A percentile compares a stretch with the other conserved stretches of the same genome.
Conservation (phyloP, 495 filamentous ascomycete species). For the Pseudotulostoma volvatum region DNA sequence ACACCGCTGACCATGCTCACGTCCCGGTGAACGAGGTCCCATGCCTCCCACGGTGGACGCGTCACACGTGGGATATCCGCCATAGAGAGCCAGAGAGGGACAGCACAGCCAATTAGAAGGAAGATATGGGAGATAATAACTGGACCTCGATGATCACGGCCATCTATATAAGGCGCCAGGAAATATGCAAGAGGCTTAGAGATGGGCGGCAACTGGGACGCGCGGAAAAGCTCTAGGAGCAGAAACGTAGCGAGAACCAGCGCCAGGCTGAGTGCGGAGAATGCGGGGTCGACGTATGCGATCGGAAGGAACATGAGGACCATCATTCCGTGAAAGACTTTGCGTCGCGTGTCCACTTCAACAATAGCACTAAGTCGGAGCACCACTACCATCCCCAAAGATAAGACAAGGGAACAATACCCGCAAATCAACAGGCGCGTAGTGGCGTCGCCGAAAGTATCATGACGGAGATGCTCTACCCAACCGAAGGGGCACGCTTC, state of each 20-base stretch:
- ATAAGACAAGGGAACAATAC: conserved; percentile 56
- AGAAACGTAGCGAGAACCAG: conserved; percentile 69
- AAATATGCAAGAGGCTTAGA: conserved; percentile 70
- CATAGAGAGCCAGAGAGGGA: conserved; percentile 83
- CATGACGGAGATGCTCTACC: conserved; percentile 40
- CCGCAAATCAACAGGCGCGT: conserved; percentile 59
- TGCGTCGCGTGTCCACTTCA: conserved; percentile 92
- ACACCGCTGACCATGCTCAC: conserved; percentile 80
- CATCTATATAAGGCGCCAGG: conserved; percentile 86
- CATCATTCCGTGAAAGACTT: conserved; percentile 98
- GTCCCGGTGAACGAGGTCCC: conserved; percentile 55
- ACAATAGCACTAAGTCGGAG: conserved; percentile 50
- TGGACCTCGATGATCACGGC: conserved; percentile 77
- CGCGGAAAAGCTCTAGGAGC: conserved; percentile 74
- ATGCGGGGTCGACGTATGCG: conserved; percentile 70
- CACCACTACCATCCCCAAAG: conserved; percentile 54
- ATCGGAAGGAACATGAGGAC: conserved; percentile 85
- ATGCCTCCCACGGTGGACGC: conserved; percentile 41
- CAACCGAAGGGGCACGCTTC: conserved; percentile 33
- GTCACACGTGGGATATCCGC: conserved; percentile 37
- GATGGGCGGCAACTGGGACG: conserved; percentile 77
- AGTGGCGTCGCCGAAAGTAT: conserved; percentile 55
- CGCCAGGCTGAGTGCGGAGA: conserved; percentile 57
- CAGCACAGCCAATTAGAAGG: conserved; percentile 85
- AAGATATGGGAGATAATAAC: conserved; percentile 96